A percentile compares a stretch with the other conserved stretches of the same genome.
Conservation (phyloP, 345 rosid species). For the Citrus australasica region DNA sequence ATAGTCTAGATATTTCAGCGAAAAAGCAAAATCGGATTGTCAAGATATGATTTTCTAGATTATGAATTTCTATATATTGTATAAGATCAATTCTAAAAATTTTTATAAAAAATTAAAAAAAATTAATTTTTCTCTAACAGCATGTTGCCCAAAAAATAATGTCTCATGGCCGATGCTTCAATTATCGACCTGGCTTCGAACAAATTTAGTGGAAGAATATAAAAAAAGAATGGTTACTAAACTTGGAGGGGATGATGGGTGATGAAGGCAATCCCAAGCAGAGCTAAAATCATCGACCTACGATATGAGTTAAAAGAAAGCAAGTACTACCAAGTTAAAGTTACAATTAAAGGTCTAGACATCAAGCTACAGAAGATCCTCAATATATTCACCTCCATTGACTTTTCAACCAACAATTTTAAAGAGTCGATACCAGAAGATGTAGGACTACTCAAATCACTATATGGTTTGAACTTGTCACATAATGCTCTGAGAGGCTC, state of each 20-base stretch:
- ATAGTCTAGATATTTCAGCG: too few relatives aligned
- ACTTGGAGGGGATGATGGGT: slow-evolving; percentile 36
- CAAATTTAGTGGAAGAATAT: slow-evolving; percentile 27
- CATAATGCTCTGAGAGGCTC: slow-evolving; percentile 19
- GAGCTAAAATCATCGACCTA: slow-evolving; percentile 9
- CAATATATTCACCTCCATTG: slow-evolving; percentile 36
- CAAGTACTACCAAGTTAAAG: slow-evolving; percentile 32
- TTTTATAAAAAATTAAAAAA: too few relatives aligned
- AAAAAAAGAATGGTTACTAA: not conserved
- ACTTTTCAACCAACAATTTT: slow-evolving; percentile 27
- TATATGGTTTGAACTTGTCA: slow-evolving; percentile 32
- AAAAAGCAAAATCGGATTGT: too few relatives aligned
- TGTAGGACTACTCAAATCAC: slow-evolving; percentile 19
- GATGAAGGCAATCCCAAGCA: slow-evolving; percentile 1
- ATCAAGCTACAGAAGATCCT: slow-evolving; percentile 43
- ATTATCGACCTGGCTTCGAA: slow-evolving; percentile 39
- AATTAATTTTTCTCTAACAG: too few relatives aligned
- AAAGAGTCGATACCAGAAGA: slow-evolving; percentile 28
- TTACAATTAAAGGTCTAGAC: slow-evolving; percentile 38
- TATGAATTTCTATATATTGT: too few relatives aligned
- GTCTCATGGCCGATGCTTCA: slow-evolving; percentile 28
- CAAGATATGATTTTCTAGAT: too few relatives aligned
- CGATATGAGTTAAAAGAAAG: not conserved
- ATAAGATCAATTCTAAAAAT: too few relatives aligned
- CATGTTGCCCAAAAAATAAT: slow-evolving; percentile 4